Evolutionary conservation across 768 basidiomycete genomes (phyloP).

Genomic region (Kwoniella shandongensis): DNA sequence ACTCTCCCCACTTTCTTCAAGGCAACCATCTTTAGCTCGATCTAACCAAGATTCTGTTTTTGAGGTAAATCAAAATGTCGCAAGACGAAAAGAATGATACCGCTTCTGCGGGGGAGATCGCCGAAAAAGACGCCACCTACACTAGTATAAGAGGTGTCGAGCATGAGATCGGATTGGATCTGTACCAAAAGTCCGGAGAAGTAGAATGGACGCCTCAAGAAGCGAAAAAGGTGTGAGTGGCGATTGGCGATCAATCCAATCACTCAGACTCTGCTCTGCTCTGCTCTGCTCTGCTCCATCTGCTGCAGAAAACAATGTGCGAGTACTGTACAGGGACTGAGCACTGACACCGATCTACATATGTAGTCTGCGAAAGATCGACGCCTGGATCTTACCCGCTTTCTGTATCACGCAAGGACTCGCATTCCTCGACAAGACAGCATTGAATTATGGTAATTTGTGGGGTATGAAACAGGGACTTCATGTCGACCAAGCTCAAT

Average conservation of each 20-base stretch:
- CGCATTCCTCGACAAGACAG: constrained; percentile 52
- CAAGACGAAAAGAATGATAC: not conserved
- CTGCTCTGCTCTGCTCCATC: too few relatives aligned
- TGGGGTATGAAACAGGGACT: constrained; percentile 34
- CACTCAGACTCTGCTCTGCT: too few relatives aligned
- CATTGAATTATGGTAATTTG: constrained; percentile 53
- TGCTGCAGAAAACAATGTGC: too few relatives aligned
- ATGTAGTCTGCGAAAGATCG: constrained; percentile 33
- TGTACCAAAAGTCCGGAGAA: constrained; percentile 4
- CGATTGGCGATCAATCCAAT: too few relatives aligned
- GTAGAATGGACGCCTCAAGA: constrained; percentile 8
- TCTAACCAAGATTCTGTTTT: too few relatives aligned
- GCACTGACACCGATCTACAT: too few relatives aligned
- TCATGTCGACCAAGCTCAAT: constrained; percentile 8
- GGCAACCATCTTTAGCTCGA: too few relatives aligned
- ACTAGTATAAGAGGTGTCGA: not conserved
- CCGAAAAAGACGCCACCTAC: too few relatives aligned
- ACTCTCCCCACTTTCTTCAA: too few relatives aligned
- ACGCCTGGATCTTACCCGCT: constrained; percentile 40
- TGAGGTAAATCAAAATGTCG: too few relatives aligned
- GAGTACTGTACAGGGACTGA: too few relatives aligned
- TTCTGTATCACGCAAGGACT: constrained; percentile 51
- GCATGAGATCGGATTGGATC: constrained; percentile 14
- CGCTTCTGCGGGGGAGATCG: too few relatives aligned
- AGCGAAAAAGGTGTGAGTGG: constrained; percentile 4